Evolutionary conservation across 2,329 filamentous ascomycete genomes (phyloP), one percentile per base, ranked within the genome.

Genomic region (Pseudofabraea citricarpa): DNA sequence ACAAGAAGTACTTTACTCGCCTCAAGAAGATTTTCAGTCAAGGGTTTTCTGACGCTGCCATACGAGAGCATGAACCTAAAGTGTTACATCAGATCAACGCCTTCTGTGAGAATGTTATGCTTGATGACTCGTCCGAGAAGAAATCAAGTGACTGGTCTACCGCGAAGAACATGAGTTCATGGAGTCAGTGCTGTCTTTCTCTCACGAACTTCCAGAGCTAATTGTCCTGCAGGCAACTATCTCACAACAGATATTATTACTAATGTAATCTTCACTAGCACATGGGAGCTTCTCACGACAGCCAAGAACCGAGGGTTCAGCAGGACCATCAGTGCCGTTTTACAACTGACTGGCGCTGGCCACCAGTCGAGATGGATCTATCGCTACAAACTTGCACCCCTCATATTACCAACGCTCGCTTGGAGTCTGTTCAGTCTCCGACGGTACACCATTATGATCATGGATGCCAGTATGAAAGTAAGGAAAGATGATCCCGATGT

Each of bases 351-450:
- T 1, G 45, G 47, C 19, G 12, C 47, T 4, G 15, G 38, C 4
- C 44, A 45, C 10, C 29, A 42, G n/a, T 45, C 84, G 79, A 81
- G 82, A 52, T 69, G 83, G 15, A 67, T 87, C 36, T 72, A 81
- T 58, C 75, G 72, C 52, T 76, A 85, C 57, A 73, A 75, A 50
- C 69, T 87, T 21, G 81, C 85, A 61, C 77, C 77, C 57, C 59
- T 85, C 46, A 68, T 87, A 41, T 85, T 87, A 63, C 80, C 71
- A 45, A 74, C 72, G 45, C 75, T 87, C 48, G 79, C 81, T 5
- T 74, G 12, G 13, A 41, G 19, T 15, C 10, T 22, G 2, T 4
- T 31, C 8, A 32, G 38, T 21, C 29, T 45, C 13, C 31, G 19
- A 9, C 42, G n/a, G 2, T 42, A 42, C 16, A 27, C 47, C 8